Conservation (phyloP, 495 filamentous ascomycete genomes). For the Massariosphaeria phaeospora region DNA sequence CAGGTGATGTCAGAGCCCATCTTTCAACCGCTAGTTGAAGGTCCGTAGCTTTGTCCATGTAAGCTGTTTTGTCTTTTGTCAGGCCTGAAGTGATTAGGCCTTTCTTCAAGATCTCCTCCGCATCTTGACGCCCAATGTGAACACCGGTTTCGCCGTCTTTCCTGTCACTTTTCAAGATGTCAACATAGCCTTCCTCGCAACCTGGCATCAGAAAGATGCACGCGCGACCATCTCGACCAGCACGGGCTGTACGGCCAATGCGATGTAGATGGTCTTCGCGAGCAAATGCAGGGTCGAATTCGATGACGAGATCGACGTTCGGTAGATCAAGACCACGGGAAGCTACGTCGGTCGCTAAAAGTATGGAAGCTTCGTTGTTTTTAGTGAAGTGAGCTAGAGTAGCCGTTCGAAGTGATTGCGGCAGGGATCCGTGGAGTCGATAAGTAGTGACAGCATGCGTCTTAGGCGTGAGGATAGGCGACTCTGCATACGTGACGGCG, state of each 20-base stretch:
- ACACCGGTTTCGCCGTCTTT: conserved; percentile 54
- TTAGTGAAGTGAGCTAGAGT: conserved; percentile 73
- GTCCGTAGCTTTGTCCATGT: conserved; percentile 61
- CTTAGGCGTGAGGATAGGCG: conserved; percentile 25
- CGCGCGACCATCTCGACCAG: conserved; percentile 82
- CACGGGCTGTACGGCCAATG: conserved; percentile 89
- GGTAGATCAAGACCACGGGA: conserved; percentile 91
- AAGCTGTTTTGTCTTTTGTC: conserved; percentile 49
- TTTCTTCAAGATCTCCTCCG: conserved; percentile 57
- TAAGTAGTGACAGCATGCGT: conserved; percentile 57
- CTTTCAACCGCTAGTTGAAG: conserved; percentile 71
- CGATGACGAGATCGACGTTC: conserved; percentile 86
- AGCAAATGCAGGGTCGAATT: conserved; percentile 91
- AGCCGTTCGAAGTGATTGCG: conserved; percentile 76
- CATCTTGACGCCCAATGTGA: conserved; percentile 46
- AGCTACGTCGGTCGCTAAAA: conserved; percentile 92
- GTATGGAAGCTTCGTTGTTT: conserved; percentile 59
- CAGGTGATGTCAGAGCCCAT: conserved; percentile 58
- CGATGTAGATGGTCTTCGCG: conserved; percentile 88
- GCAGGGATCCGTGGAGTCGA: conserved; percentile 88
- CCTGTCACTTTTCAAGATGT: conserved; percentile 58
- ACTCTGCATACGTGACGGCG: conserved; percentile 21
- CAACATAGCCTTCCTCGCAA: conserved; percentile 81
- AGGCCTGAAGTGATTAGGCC: conserved; percentile 49
- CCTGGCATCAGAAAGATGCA: conserved; percentile 86